phyloP scores from a whole-genome alignment of 768 basidiomycete species.

The Mycena belliarum region DNA sequence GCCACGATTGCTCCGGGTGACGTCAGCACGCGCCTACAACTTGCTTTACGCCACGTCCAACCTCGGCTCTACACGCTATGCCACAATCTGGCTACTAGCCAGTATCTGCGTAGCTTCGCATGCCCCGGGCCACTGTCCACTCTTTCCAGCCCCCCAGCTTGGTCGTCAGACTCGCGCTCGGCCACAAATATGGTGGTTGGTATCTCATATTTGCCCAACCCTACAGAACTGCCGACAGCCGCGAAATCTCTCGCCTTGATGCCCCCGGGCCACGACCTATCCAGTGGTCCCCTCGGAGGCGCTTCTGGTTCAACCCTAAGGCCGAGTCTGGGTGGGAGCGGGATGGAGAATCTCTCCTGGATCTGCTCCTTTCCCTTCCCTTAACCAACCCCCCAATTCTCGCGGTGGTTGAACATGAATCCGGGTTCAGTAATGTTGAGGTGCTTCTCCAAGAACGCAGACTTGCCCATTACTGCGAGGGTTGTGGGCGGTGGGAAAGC shows the following conservation, averaged over 20 bases:
- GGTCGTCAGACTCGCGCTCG: conserved; percentile 18
- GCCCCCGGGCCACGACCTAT: not conserved
- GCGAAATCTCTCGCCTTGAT: conserved; percentile 22
- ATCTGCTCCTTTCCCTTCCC: conserved; percentile 16
- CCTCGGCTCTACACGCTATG: not conserved
- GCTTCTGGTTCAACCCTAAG: conserved; percentile 21
- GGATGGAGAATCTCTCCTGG: conserved; percentile 19
- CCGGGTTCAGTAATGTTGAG: conserved; percentile 13
- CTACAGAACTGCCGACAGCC: conserved; percentile 18
- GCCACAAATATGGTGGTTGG: conserved; percentile 21
- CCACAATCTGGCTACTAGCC: not conserved
- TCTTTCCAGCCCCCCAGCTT: conserved; percentile 11
- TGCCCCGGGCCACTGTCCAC: conserved; percentile 8
- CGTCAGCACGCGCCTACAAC: not conserved
- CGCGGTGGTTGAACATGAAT: conserved; percentile 16
- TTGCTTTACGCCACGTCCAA: not conserved
- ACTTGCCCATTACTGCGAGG: conserved; percentile 20
- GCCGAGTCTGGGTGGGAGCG: conserved; percentile 22
- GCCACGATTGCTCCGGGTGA: not conserved
- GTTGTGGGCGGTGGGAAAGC: conserved; percentile 19
- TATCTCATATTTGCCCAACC: conserved; percentile 23
- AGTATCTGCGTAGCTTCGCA: not conserved
- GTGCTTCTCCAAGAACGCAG: conserved; percentile 18
- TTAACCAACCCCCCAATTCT: conserved; percentile 15
- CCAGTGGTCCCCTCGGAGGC: conserved; percentile 5